A percentile compares a stretch with the other conserved stretches of the same genome.
phyloP scores from a whole-genome alignment of 306 rosid genomes.

The Lagenaria siceraria region DNA sequence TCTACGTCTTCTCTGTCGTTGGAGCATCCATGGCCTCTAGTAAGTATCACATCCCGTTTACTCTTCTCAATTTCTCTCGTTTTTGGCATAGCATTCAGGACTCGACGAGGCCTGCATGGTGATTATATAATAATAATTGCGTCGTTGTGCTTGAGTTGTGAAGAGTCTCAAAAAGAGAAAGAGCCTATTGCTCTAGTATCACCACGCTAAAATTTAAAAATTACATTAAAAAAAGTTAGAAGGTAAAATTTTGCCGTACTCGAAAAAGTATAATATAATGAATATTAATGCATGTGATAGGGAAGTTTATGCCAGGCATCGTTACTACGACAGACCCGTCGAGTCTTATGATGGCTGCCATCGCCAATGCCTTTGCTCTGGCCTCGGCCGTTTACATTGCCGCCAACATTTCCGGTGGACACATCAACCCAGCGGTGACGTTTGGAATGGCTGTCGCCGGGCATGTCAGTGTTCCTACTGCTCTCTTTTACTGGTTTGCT shows the following conservation, averaged over 20 bases:
- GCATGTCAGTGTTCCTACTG: conserved; percentile 59
- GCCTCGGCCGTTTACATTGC: conserved; percentile 40
- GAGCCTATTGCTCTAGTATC: too few species aligned
- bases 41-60: conserved; percentile 14
- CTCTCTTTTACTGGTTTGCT: conserved; percentile 65
- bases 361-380: conserved; percentile 47
- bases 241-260: background rate
- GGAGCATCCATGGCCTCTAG: conserved; percentile 72
- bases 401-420: conserved; percentile 66
- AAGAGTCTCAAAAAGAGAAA: too few species aligned
- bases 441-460: conserved; percentile 75
- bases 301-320: conserved; percentile 47
- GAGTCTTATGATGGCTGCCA: conserved; percentile 38
- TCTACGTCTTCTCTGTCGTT: conserved; percentile 50
- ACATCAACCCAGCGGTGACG: conserved; percentile 78
- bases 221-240: background rate
- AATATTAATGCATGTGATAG: conserved; percentile 11
- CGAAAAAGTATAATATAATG: background rate
- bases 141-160: too few species aligned
- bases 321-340: conserved; percentile 35
- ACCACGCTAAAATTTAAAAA: too few species aligned
- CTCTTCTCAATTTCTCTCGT: background rate
- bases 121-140: too few species aligned
- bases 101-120: too few species aligned
- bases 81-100: background rate